A percentile compares a stretch with the other conserved stretches of the same genome.
These are phyloP conservation scores for Chlorella sp. DNA, from an alignment of 139 green algal genomes.

Conservation along the genomic window DNA sequence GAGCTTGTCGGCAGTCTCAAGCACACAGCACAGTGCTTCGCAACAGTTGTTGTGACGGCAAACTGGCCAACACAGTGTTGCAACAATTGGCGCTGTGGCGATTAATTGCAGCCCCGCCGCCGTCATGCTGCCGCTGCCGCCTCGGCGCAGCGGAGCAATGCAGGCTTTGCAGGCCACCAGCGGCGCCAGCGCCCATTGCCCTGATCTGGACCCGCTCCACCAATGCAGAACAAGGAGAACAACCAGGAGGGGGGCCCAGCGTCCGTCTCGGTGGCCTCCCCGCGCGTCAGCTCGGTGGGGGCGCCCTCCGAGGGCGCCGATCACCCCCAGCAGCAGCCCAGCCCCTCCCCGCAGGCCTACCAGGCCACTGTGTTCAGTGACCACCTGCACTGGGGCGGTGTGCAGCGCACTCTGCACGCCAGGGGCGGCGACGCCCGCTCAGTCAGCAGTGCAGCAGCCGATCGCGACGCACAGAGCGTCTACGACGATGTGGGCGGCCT, in stretches of 20 bases:
- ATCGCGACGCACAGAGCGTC: constrained; percentile 44
- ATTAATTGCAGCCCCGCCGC: too few species aligned
- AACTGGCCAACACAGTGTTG: too few species aligned
- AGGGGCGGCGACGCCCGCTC: constrained; percentile 22
- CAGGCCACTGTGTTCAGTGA: not conserved
- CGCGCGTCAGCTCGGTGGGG: not conserved
- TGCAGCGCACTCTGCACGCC: constrained; percentile 9
- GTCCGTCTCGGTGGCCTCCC: not conserved
- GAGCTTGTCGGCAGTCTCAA: too few species aligned
- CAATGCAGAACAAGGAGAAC: constrained; percentile 1
- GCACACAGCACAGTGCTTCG: too few species aligned
- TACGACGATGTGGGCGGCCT: constrained; percentile 14
- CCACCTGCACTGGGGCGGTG: constrained; percentile 18
- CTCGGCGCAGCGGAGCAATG: too few species aligned
- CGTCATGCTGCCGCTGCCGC: too few species aligned
- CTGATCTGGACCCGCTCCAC: too few species aligned
- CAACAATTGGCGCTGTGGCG: too few species aligned
- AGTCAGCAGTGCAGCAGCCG: constrained; percentile 7
- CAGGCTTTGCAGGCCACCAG: too few species aligned
- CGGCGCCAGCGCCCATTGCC: too few species aligned
- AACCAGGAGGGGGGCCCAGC: not conserved
- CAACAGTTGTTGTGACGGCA: too few species aligned
- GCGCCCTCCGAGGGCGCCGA: not conserved
- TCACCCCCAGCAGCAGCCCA: not conserved
- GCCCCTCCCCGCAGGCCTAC: not conserved